Percentiles rank a stretch among this genome's conserved stretches.
These are phyloP conservation scores for Nemania abortiva DNA, from an alignment of 2,329 filamentous ascomycete species.

Conservation along the genomic window DNA sequence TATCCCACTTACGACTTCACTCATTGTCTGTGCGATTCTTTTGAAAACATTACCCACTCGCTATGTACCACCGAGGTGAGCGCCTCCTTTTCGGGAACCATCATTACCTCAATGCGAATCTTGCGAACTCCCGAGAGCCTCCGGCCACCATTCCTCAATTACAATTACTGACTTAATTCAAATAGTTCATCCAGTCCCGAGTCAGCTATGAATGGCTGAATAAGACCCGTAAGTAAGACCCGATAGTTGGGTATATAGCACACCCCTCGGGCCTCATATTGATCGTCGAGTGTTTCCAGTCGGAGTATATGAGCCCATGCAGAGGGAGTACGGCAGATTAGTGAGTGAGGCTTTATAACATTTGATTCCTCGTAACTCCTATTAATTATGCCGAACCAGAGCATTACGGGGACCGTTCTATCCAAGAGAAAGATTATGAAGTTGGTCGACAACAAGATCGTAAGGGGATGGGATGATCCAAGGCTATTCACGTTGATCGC, in stretches of 20 bases:
- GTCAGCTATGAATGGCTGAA: constrained; percentile 94
- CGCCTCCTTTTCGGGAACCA: neutral
- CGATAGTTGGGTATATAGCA: neutral
- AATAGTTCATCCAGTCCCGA: constrained; percentile 78
- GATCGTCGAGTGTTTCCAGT: constrained; percentile 53
- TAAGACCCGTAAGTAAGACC: constrained; percentile 61
- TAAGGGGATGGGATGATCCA: constrained; percentile 92
- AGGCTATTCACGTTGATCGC: constrained; percentile 70
- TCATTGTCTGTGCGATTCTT: constrained; percentile 55
- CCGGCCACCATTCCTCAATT: neutral
- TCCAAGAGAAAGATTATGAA: constrained; percentile 87
- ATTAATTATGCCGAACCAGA: constrained; percentile 52
- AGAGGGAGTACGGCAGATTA: constrained; percentile 77
- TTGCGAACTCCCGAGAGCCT: neutral
- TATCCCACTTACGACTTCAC: constrained; percentile 97
- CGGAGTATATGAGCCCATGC: constrained; percentile 91
- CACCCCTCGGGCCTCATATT: neutral
- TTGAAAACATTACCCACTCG: constrained; percentile 91
- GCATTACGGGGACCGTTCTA: constrained; percentile 85
- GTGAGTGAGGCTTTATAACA: constrained; percentile 9
- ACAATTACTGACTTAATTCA: neutral
- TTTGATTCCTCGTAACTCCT: neutral
- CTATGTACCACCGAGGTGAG: constrained; percentile 84
- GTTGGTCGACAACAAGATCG: constrained; percentile 80
- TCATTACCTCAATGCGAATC: neutral